A percentile compares a stretch with the other conserved stretches of the same genome.
phyloP scores from a whole-genome alignment of 345 rosid genomes.

The Geranium brycei region DNA sequence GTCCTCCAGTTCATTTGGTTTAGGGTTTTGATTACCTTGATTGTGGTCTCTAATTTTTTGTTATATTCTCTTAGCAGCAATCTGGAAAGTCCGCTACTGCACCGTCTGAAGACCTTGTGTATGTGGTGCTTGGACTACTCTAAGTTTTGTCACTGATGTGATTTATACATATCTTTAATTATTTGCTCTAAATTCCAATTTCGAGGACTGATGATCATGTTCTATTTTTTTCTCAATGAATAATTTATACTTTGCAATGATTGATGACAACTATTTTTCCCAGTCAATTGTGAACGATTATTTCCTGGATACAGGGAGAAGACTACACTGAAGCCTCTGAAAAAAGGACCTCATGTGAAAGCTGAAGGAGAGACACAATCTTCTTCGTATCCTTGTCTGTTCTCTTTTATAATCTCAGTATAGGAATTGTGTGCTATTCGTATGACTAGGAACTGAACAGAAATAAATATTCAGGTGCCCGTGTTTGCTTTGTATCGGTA shows the following conservation, averaged over 20 bases:
- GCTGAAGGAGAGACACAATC: conserved; percentile 55
- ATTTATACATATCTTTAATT: conserved; percentile 2
- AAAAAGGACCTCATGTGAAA: conserved; percentile 35
- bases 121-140: conserved; percentile 20
- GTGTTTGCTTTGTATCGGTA: no score
- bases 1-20: background rate
- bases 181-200: background rate
- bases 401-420: conserved; percentile 2
- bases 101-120: conserved; percentile 38
- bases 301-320: conserved; percentile 46
- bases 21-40: conserved; percentile 3
- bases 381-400: conserved; percentile 47
- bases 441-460: background rate
- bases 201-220: background rate
- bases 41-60: conserved; percentile 17
- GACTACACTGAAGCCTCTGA: conserved; percentile 41
- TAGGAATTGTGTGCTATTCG: conserved; percentile 4
- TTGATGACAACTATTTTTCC: conserved; percentile 1
- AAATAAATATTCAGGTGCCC: background rate
- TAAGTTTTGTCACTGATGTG: conserved; percentile 1
- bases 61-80: conserved; percentile 30
- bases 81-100: conserved; percentile 39
- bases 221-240: background rate
- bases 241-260: background rate
- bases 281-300: conserved; percentile 15